These are phyloP conservation scores for Dendrobium huoshanense DNA, from an alignment of 106 monocot species.

Conservation along the genomic window DNA sequence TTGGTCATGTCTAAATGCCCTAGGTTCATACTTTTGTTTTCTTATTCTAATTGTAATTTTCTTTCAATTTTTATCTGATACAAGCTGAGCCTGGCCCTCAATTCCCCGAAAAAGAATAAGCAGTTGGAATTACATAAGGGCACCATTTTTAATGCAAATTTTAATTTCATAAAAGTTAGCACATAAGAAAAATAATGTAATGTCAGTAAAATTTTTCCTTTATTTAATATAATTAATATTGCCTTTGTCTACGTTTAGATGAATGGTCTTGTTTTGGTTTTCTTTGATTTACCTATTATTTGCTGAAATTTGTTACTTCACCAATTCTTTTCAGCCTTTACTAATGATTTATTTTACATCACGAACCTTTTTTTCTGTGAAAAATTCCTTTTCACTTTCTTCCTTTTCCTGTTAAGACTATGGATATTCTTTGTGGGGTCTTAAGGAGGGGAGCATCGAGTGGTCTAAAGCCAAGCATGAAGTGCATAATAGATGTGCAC, in stretches of 20 bases:
- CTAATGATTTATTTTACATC: neutral
- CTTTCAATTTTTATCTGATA: no score
- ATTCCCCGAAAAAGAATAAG: no score
- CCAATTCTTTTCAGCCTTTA: neutral
- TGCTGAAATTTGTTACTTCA: neutral
- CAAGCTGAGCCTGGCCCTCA: no score
- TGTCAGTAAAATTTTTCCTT: neutral
- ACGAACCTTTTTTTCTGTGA: neutral
- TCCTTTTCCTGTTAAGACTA: constrained; percentile 44
- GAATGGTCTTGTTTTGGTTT: neutral
- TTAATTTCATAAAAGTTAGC: neutral
- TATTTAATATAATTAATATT: neutral
- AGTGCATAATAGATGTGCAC: constrained; percentile 62
- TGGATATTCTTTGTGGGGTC: constrained; percentile 58
- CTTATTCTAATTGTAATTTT: no score
- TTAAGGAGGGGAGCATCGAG: constrained; percentile 58
- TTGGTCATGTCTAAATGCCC: no score
- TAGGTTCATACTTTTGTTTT: no score
- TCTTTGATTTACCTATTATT: neutral
- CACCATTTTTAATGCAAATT: no score
- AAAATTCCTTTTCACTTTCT: neutral
- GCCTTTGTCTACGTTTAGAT: neutral
- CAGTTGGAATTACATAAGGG: no score
- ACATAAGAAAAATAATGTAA: neutral
- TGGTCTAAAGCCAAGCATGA: constrained; percentile 56